Percentiles rank a stretch among this genome's conserved stretches.
Conservation (phyloP, 2,329 filamentous ascomycete species). For the Pseudomassariella vexata region DNA sequence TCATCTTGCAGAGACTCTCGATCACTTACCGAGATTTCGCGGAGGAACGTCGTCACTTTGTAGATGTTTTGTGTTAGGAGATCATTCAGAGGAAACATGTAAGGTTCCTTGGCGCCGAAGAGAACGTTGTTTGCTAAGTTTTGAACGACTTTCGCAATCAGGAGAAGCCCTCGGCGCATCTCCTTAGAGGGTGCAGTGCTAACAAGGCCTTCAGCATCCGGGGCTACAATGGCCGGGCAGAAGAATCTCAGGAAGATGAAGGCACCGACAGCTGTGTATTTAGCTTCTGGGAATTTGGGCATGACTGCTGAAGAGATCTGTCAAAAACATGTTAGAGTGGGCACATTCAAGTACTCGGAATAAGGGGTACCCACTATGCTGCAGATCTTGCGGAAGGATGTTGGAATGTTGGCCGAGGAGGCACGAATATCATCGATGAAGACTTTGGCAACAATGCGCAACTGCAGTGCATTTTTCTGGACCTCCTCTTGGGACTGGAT, state of each 20-base stretch:
- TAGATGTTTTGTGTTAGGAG: slow-evolving; percentile 66
- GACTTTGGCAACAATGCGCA: slow-evolving; percentile 62
- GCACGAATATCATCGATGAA: slow-evolving; percentile 67
- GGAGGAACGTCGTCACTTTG: slow-evolving; percentile 58
- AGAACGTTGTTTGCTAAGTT: slow-evolving; percentile 68
- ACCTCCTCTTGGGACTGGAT: slow-evolving; percentile 56
- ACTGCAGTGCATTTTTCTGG: slow-evolving; percentile 59
- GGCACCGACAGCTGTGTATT: slow-evolving; percentile 66
- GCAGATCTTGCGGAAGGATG: slow-evolving; percentile 62
- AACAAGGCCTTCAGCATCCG: slow-evolving; percentile 62
- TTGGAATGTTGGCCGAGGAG: slow-evolving; percentile 55
- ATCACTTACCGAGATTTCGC: slow-evolving; percentile 57
- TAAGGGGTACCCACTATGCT: slow-evolving; percentile 46
- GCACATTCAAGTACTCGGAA: too few relatives aligned
- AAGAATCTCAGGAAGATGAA: slow-evolving; percentile 70
- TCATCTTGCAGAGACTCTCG: background rate
- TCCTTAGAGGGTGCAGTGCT: slow-evolving; percentile 57
- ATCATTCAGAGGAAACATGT: slow-evolving; percentile 66
- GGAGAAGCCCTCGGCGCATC: slow-evolving; percentile 60
- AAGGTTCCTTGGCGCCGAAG: slow-evolving; percentile 66
- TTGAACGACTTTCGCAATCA: slow-evolving; percentile 67
- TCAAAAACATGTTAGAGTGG: too few relatives aligned
- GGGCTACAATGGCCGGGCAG: slow-evolving; percentile 66
- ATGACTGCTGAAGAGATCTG: slow-evolving; percentile 61
- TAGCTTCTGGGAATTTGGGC: slow-evolving; percentile 60